A percentile compares a stretch with the other conserved stretches of the same genome.
These are phyloP conservation scores for Murraya paniculata DNA, from an alignment of 345 rosid genomes.

Conservation along the genomic window DNA sequence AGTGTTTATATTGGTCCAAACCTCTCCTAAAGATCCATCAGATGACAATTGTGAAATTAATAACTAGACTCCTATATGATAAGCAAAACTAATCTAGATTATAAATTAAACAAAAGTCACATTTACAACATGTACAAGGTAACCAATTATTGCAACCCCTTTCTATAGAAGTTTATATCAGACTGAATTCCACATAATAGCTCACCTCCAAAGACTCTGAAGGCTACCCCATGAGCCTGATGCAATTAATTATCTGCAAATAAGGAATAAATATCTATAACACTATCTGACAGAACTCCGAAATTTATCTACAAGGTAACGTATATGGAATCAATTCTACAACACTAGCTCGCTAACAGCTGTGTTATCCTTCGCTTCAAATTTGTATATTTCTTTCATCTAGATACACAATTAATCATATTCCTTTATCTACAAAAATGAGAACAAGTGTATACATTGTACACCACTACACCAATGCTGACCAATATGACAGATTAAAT, in stretches of 20 bases:
- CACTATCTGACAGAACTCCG: neutral
- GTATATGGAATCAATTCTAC: neutral
- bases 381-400: neutral
- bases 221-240: neutral
- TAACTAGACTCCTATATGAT: neutral
- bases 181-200: neutral
- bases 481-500: neutral
- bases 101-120: neutral
- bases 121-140: neutral
- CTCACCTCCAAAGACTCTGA: neutral
- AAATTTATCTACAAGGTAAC: neutral
- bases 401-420: neutral
- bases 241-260: neutral
- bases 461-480: neutral
- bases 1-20: constrained; percentile 11
- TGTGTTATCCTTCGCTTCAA: neutral
- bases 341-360: neutral
- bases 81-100: neutral
- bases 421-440: neutral
- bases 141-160: neutral
- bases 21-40: neutral
- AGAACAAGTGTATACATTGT: neutral
- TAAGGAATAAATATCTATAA: neutral
- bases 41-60: constrained; percentile 1
- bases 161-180: neutral